phyloP scores from a whole-genome alignment of 768 basidiomycete species.

The Sarcodon sp. region DNA sequence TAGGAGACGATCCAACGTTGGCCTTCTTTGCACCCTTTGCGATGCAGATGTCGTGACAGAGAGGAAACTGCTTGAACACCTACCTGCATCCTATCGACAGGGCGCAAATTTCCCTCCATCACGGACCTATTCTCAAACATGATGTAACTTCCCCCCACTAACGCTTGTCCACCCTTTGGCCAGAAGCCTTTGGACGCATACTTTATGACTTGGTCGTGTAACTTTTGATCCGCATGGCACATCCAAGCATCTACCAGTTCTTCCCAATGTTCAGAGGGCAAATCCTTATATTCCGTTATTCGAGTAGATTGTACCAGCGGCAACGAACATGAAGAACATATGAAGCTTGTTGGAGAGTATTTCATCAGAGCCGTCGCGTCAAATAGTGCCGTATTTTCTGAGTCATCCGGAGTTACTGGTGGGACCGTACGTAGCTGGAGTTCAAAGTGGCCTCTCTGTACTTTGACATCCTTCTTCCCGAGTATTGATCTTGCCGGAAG shows the following conservation, averaged over 20 bases:
- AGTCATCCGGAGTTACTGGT: conserved; percentile 10
- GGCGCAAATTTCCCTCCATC: conserved; percentile 36
- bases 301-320: conserved; percentile 44
- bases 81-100: conserved; percentile 26
- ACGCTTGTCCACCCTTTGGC: conserved; percentile 57
- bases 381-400: conserved; percentile 36
- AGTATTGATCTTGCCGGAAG: conserved; percentile 42
- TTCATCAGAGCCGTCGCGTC: conserved; percentile 54
- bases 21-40: conserved; percentile 85
- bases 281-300: conserved; percentile 53
- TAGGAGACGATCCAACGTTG: conserved; percentile 53
- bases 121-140: conserved; percentile 57
- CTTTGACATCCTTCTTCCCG: conserved; percentile 48
- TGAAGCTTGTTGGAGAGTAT: conserved; percentile 49
- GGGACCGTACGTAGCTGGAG: conserved; percentile 43
- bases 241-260: conserved; percentile 98
- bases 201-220: conserved; percentile 56
- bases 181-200: conserved; percentile 60
- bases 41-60: conserved; percentile 2
- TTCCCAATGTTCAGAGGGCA: conserved; percentile 96
- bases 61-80: conserved; percentile 4
- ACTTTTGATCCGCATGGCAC: conserved; percentile 85
- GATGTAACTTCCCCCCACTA: conserved; percentile 87
- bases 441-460: conserved; percentile 54
- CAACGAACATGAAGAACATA: conserved; percentile 70